Conservation (phyloP, 1,139 yeast species). For the Diutina pseudorugosa region DNA sequence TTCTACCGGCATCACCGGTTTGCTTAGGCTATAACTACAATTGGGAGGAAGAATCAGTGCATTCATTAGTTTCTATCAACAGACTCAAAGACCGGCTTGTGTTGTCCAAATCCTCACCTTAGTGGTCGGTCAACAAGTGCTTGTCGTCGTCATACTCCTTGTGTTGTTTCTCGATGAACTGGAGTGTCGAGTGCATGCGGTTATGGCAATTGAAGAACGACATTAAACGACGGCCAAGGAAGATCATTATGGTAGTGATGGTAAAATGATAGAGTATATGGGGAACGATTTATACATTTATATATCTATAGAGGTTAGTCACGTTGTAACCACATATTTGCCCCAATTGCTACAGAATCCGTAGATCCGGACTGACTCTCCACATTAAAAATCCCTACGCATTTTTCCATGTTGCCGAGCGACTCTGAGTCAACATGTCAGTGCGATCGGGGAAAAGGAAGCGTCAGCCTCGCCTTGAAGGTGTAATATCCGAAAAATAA, state of each 20-base stretch:
- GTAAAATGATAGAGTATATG: no score
- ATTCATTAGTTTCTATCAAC: no score
- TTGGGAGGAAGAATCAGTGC: no score
- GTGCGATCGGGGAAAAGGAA: not conserved
- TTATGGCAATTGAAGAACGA: not conserved
- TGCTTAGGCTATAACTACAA: not conserved
- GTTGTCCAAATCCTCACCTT: not conserved
- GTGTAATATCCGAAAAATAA: not conserved
- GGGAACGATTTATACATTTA: no score
- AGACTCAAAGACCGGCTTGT: no score
- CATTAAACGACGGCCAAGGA: not conserved
- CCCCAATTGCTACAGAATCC: not conserved
- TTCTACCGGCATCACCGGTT: not conserved
- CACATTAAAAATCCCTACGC: not conserved
- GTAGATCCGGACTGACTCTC: not conserved
- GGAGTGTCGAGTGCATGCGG: not conserved
- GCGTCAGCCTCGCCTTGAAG: not conserved
- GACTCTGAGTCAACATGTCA: not conserved
- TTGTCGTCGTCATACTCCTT: not conserved
- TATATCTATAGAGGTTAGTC: no score
- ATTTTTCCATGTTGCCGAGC: not conserved
- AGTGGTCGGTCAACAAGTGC: not conserved
- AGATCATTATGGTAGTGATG: no score
- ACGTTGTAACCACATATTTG: no score
- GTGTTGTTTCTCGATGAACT: slow-evolving; percentile 1